Conservation (phyloP, 2,329 filamentous ascomycete species). For the Calonectria ilicicola region DNA sequence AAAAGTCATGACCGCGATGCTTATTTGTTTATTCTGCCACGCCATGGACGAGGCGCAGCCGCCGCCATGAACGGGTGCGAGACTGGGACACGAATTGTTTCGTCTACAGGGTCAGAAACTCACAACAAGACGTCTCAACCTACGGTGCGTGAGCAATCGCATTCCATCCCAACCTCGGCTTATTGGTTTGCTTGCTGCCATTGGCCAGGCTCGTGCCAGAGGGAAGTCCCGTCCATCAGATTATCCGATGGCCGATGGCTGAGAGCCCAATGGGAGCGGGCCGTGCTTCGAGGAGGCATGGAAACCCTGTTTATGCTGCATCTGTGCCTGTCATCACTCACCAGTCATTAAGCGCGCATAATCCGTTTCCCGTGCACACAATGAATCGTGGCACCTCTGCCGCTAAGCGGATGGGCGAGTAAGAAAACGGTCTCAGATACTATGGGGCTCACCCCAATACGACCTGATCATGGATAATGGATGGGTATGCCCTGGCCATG, state of each 20-base stretch:
- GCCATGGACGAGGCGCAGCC: neutral
- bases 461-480: constrained; percentile 16
- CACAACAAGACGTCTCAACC: neutral
- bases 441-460: neutral
- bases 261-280: neutral
- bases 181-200: neutral
- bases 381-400: neutral
- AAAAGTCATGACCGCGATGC: neutral
- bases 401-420: neutral
- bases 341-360: constrained; percentile 5
- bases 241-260: neutral
- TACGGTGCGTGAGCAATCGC: neutral
- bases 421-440: neutral
- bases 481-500: constrained; percentile 7
- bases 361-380: neutral
- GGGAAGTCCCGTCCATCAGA: constrained; percentile 4
- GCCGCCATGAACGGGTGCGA: neutral
- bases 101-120: neutral
- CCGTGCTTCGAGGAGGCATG: neutral
- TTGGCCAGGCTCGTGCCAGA: constrained; percentile 13
- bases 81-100: neutral
- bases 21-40: neutral
- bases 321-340: neutral
- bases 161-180: neutral
- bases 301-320: neutral